A percentile compares a stretch with the other conserved stretches of the same genome.
phyloP scores from a whole-genome alignment of 805 yeast genomes.

The Jamesozyma gamospora region DNA sequence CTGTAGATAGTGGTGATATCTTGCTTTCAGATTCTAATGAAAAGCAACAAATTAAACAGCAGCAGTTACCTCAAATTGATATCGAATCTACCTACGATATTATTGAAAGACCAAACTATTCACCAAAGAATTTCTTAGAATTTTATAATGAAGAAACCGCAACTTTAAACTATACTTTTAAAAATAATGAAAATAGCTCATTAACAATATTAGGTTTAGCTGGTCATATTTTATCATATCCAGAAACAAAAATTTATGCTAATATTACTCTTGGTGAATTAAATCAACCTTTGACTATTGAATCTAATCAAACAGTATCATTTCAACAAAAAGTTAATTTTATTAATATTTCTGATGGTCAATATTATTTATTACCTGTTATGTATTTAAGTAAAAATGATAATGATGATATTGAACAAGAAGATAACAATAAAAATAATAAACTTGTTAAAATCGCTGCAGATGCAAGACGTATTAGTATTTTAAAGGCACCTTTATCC shows the following conservation, averaged over 20 bases:
- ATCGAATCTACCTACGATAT: conserved; percentile 42
- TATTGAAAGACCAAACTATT: conserved; percentile 34
- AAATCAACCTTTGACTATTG: conserved; percentile 46
- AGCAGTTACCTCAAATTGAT: conserved; percentile 16
- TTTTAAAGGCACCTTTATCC: conserved; percentile 59
- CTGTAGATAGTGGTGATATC: too few species aligned
- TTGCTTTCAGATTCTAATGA: too few species aligned
- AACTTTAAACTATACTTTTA: conserved; percentile 41
- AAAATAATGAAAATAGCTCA: conserved; percentile 43
- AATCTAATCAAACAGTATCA: conserved; percentile 37
- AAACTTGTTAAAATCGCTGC: conserved; percentile 46
- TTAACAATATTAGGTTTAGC: conserved; percentile 57
- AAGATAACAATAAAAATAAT: conserved; percentile 32
- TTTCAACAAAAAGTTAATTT: conserved; percentile 55
- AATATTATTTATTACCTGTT: conserved; percentile 51
- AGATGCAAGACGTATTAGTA: conserved; percentile 45
- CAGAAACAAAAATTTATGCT: conserved; percentile 40
- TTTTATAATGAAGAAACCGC: conserved; percentile 45
- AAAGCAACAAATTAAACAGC: too few species aligned
- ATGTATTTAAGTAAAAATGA: conserved; percentile 37
- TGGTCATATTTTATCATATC: conserved; percentile 51
- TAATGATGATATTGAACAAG: too few species aligned
- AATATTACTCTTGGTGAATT: conserved; percentile 57
- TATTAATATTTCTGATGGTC: conserved; percentile 42
- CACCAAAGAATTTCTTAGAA: conserved; percentile 32